A percentile compares a stretch with the other conserved stretches of the same genome.
phyloP scores from a whole-genome alignment of 805 yeast genomes.

The Wickerhamomyces rabaulensis region DNA sequence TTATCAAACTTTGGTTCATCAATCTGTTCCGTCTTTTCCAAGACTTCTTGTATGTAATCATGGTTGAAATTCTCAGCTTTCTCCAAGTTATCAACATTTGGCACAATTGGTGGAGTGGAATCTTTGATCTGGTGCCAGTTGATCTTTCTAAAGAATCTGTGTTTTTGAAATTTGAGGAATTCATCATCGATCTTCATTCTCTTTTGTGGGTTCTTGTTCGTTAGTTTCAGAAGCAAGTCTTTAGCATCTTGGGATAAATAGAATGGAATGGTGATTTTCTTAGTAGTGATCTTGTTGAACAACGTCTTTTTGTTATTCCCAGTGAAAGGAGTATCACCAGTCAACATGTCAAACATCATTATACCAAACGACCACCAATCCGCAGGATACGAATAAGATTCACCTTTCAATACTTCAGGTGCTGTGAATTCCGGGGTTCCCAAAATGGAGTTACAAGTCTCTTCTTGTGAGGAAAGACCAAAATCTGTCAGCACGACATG shows the following conservation, averaged over 20 bases:
- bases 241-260: slow-evolving; percentile 72
- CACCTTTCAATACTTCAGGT: slow-evolving; percentile 82
- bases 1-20: slow-evolving; percentile 7
- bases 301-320: slow-evolving; percentile 69
- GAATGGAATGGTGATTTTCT: slow-evolving; percentile 58
- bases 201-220: slow-evolving; percentile 64
- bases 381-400: slow-evolving; percentile 69
- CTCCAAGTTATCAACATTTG: slow-evolving; percentile 67
- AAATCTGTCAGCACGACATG: slow-evolving; percentile 83
- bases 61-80: slow-evolving; percentile 78
- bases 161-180: slow-evolving; percentile 40
- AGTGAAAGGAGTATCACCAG: slow-evolving; percentile 81
- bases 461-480: slow-evolving; percentile 53
- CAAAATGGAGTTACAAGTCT: slow-evolving; percentile 33
- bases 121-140: slow-evolving; percentile 54
- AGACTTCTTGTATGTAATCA: slow-evolving; percentile 60
- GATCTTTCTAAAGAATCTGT: slow-evolving; percentile 70
- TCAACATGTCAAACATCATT: slow-evolving; percentile 67
- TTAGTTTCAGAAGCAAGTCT: slow-evolving; percentile 58
- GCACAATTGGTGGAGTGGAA: slow-evolving; percentile 67
- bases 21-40: slow-evolving; percentile 1
- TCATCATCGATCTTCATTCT: slow-evolving; percentile 55
- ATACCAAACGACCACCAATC: slow-evolving; percentile 95
- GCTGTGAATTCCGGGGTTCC: slow-evolving; percentile 57
- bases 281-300: slow-evolving; percentile 60